Base-by-base conservation (phyloP, 257 asterid genomes). In the Jasminum sambac region DNA sequence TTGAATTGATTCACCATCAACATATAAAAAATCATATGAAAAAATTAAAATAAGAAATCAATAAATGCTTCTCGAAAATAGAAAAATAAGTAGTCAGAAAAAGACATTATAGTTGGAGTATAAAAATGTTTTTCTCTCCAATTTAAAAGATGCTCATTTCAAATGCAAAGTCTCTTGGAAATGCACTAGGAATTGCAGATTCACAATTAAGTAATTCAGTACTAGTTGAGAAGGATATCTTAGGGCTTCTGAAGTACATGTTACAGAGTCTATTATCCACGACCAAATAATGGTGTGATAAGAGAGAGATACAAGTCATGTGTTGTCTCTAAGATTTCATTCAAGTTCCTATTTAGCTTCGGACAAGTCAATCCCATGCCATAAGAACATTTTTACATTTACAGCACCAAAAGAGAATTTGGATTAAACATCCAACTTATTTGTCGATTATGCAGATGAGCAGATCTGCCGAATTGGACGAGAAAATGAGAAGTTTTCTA, bases 321-420 rank as follows among this genome's bases (percentile, higher is more conserved):
- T 17, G 21, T 52, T 25, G 21, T 52, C 61, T 52, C 13, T 52
- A 52, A 8, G 61, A 25, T 10, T 19, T 19, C 13, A 5, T 52
- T 46, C 55, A 46, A 46, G 24, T 17, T 50, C 60, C 30, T 17
- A 25, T 19, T 11, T 48, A 36, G 11, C 37, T 58, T 38, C 46
- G 42, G 62, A 43, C 63, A 21, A 63, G 62, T 26, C 61, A 72
- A 57, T 30, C 66, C 72, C 59, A 40, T 9, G 9, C 62, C 43
- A 69, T 48, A 61, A 21, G 43, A 70, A 37, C 40, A 72, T 62
- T 16, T 38, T 40, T 23, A 17, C 11, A 34, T 60, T 60, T n/a
- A 11, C 34, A 26, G 5, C 41, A 70, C 6, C 37, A 63, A 52
- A 62, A 21, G 24, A 4, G 14, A 24, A 50, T 50, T 37, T 23